These are phyloP conservation scores for Bullera alba DNA, from an alignment of 768 basidiomycete genomes.

Conservation along the genomic window DNA sequence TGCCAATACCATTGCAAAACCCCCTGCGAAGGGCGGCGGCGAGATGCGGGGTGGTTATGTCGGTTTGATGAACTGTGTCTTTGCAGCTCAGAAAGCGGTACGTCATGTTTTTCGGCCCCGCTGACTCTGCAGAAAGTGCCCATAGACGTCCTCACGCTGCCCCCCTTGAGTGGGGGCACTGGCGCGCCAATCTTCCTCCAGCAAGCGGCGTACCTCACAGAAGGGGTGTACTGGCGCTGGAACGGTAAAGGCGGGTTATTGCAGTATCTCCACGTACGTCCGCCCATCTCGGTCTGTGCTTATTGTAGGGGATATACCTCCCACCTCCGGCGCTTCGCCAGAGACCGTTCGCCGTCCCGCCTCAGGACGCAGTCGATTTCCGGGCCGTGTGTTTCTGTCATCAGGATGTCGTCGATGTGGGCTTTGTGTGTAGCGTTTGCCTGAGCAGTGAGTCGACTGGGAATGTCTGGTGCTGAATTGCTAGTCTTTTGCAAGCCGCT, in stretches of 20 bases:
- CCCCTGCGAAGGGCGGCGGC: constrained; percentile 38
- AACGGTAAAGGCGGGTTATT: constrained; percentile 34
- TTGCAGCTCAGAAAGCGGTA: constrained; percentile 95
- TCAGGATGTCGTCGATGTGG: constrained; percentile 90
- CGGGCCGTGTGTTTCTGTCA: constrained; percentile 98
- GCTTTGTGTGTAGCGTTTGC: constrained; percentile 98
- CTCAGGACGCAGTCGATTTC: constrained; percentile 92
- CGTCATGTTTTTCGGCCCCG: constrained; percentile 31
- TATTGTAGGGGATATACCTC: constrained; percentile 71
- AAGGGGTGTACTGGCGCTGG: constrained; percentile 77
- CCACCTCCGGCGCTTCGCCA: constrained; percentile 63
- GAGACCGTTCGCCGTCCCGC: constrained; percentile 69
- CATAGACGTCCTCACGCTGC: constrained; percentile 88
- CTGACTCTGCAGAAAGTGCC: constrained; percentile 68
- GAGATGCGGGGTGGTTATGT: constrained; percentile 63
- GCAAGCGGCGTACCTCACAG: constrained; percentile 91
- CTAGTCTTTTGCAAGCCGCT: constrained; percentile 89
- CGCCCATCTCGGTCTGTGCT: not conserved
- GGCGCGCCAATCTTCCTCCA: constrained; percentile 70
- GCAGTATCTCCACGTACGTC: constrained; percentile 30
- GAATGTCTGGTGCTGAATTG: not conserved
- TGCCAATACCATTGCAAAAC: constrained; percentile 5
- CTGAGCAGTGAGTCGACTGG: constrained; percentile 66
- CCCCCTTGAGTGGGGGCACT: constrained; percentile 66
- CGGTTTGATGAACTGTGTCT: constrained; percentile 98